These are phyloP conservation scores for Salix udensis DNA, from an alignment of 345 rosid genomes.

Conservation along the genomic window DNA sequence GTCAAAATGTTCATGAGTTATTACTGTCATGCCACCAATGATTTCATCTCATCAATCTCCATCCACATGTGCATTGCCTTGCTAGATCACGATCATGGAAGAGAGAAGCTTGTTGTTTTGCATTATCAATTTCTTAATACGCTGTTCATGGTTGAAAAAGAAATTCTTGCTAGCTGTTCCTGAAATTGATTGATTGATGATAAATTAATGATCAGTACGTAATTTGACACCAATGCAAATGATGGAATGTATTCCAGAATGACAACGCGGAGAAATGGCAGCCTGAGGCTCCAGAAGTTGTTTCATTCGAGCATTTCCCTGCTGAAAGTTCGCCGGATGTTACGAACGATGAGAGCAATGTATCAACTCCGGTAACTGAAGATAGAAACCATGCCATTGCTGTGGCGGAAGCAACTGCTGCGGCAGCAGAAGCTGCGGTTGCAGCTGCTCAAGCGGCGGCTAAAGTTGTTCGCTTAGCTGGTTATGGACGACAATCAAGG, in stretches of 20 bases:
- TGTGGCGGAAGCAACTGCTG: constrained; percentile 90
- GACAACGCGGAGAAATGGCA: constrained; percentile 53
- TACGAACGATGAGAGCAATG: constrained; percentile 55
- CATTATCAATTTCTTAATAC: not conserved
- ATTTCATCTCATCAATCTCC: constrained; percentile 27
- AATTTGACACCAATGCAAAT: not conserved
- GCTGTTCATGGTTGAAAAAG: not conserved
- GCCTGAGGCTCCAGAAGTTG: constrained; percentile 66
- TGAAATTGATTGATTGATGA: not conserved
- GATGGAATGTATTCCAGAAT: constrained; percentile 27
- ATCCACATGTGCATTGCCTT: constrained; percentile 31
- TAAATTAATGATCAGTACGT: no score
- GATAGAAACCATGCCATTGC: constrained; percentile 79
- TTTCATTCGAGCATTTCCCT: constrained; percentile 78
- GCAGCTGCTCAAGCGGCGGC: constrained; percentile 98
- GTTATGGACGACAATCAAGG: constrained; percentile 66
- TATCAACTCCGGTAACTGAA: constrained; percentile 47
- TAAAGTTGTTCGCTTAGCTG: constrained; percentile 82
- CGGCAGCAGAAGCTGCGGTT: constrained; percentile 89
- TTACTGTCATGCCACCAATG: constrained; percentile 41
- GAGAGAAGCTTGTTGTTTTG: not conserved
- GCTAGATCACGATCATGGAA: constrained; percentile 36
- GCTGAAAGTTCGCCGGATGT: constrained; percentile 79
- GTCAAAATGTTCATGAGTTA: constrained; percentile 9
- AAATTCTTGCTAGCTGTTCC: not conserved